Evolutionary conservation across 1,284 basidiomycete genomes (phyloP), one percentile per base, ranked within the genome.

Genomic region (Apiotrichum domesticum): DNA sequence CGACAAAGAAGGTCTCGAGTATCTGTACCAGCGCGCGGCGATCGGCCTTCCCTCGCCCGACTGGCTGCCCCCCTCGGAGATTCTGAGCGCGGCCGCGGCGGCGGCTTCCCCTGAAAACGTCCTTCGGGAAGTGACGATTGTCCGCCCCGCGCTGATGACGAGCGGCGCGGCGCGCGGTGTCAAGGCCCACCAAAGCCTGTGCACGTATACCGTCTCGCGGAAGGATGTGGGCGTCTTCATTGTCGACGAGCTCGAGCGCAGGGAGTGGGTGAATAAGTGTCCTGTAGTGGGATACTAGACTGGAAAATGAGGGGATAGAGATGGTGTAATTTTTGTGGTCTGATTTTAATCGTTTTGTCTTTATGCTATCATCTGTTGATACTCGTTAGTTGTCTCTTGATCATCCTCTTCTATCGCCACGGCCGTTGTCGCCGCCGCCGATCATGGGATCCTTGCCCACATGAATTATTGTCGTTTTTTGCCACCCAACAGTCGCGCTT

Each of bases 1-100:
- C 6, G 68, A 70, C 57, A 70, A 70, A 59, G 56, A 58, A 15
- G 64, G 60, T 3, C 51, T 67, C 32, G 67, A 70, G 58, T 63
- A 65, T 48, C 57, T 67, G 51, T 21, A 66, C 40, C 55, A 46
- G n/a, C 58, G 56, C 5, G 61, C 68, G 1, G 55, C 63, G 0
- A 10, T 35, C 3, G 29, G 29, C 29, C 13, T 59, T 13, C 47
- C 61, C 8, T 9, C 37, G 6, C 37, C 37, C 8, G 37, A 8
- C 13, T 42, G 21, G 2, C 51, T 50, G 1, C 21, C 52, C 7
- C 14, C 48, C 3, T 1, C 43, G 29, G 13, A n/a, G 7, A 49
- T 65, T n/a, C 52, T 70, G 7, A 33, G 57, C 11, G 10, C 35
- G 8, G 35, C 35, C 3, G 46, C 52, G 4, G 32, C 56, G 34